phyloP scores from a whole-genome alignment of 2,329 filamentous ascomycete genomes.

The Magnaporthiopsis rhizophila region DNA sequence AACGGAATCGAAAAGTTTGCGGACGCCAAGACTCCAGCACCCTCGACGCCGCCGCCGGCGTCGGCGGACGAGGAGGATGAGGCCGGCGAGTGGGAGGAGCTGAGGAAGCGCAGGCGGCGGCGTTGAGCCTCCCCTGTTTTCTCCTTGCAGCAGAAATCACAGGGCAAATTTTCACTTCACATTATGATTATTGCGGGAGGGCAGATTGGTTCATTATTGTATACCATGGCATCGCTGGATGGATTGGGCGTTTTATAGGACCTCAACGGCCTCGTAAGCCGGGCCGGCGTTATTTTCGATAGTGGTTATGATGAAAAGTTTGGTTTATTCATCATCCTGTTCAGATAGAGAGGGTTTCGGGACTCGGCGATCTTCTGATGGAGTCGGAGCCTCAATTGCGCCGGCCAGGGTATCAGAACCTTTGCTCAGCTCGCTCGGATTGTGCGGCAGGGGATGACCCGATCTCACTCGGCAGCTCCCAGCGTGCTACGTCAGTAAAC shows the following conservation, averaged over 20 bases:
- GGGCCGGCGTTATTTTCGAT: not conserved
- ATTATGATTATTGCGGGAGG: not conserved
- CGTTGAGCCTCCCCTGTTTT: not conserved
- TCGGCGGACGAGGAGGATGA: conserved; percentile 1
- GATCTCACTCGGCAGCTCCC: not conserved
- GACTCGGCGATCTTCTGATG: not conserved
- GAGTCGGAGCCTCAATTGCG: not conserved
- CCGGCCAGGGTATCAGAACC: not conserved
- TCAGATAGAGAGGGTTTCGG: not conserved
- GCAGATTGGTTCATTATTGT: not conserved
- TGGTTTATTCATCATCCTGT: not conserved
- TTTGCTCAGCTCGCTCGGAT: too few relatives aligned
- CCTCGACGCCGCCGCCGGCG: not conserved
- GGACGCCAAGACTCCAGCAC: not conserved
- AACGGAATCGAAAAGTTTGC: conserved; percentile 50
- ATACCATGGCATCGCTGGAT: not conserved
- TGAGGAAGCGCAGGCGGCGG: conserved; percentile 4
- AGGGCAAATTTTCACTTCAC: not conserved
- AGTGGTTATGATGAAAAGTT: not conserved
- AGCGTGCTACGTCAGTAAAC: too few relatives aligned
- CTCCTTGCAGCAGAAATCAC: not conserved
- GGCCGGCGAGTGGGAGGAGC: conserved; percentile 3
- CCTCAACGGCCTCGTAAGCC: too few relatives aligned
- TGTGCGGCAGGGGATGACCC: not conserved
- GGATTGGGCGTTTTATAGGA: not conserved